A percentile compares a stretch with the other conserved stretches of the same genome.
These are phyloP conservation scores for Xylaria sp. DNA, from an alignment of 2,329 filamentous ascomycete species.

Conservation along the genomic window DNA sequence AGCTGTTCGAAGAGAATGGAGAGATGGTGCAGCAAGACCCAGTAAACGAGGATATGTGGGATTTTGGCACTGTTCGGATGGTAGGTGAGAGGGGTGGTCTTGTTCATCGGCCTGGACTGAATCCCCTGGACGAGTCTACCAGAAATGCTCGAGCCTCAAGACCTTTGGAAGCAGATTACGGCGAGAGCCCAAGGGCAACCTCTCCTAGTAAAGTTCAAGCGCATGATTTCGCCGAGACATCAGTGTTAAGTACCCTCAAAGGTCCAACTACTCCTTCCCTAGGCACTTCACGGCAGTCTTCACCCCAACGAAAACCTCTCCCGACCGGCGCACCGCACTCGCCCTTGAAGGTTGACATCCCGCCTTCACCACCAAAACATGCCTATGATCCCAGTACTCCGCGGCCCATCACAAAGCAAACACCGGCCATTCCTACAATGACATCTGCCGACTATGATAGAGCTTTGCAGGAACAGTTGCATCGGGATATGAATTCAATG, in stretches of 20 bases:
- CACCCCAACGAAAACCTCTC: slow-evolving; percentile 65
- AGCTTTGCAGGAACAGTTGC: slow-evolving; percentile 66
- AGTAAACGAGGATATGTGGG: slow-evolving; percentile 88
- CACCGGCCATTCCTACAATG: slow-evolving; percentile 52
- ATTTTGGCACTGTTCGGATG: slow-evolving; percentile 93
- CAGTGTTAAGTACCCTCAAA: slow-evolving; percentile 62
- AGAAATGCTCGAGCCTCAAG: slow-evolving; percentile 74
- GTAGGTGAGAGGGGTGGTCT: slow-evolving; percentile 69
- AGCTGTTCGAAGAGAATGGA: slow-evolving; percentile 65
- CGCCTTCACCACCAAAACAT: slow-evolving; percentile 61
- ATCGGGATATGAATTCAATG: slow-evolving; percentile 64
- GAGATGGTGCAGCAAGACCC: slow-evolving; percentile 61
- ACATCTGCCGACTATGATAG: slow-evolving; percentile 66
- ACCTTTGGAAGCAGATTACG: slow-evolving; percentile 59
- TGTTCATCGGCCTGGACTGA: slow-evolving; percentile 61
- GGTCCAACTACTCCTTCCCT: slow-evolving; percentile 47
- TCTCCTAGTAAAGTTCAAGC: slow-evolving; percentile 59
- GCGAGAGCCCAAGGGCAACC: slow-evolving; percentile 55
- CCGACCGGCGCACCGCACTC: slow-evolving; percentile 49
- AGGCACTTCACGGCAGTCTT: slow-evolving; percentile 60
- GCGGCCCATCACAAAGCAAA: slow-evolving; percentile 50
- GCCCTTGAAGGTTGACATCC: slow-evolving; percentile 65
- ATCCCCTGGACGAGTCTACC: slow-evolving; percentile 79
- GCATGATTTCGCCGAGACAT: slow-evolving; percentile 51
- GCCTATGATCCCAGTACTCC: slow-evolving; percentile 53